phyloP scores from a whole-genome alignment of 208 protist genomes.

The Trypanosoma cruzi region DNA sequence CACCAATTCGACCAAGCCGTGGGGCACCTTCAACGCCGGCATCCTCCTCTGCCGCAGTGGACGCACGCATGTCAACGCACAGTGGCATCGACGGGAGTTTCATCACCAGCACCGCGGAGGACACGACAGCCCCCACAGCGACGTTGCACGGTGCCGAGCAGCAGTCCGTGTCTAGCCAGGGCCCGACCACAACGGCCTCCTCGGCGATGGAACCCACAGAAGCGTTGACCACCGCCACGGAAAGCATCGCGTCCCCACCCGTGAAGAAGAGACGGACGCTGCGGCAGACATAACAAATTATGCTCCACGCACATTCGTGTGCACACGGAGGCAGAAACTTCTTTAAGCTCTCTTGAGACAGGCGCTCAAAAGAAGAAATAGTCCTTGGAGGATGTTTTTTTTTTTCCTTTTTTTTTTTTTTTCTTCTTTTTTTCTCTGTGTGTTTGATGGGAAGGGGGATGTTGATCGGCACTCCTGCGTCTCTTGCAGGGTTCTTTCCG shows the following conservation, averaged over 20 bases:
- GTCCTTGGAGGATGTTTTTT: not conserved
- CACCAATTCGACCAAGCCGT: conserved; percentile 20
- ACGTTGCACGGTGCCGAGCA: conserved; percentile 17
- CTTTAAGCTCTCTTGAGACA: not conserved
- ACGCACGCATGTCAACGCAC: conserved; percentile 2
- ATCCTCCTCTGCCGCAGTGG: not conserved
- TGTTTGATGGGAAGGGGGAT: too few species aligned
- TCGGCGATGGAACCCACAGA: conserved; percentile 8
- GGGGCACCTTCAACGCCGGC: not conserved
- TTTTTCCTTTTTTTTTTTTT: not conserved
- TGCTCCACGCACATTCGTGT: not conserved
- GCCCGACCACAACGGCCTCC: not conserved
- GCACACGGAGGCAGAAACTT: too few species aligned
- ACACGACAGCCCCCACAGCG: conserved; percentile 2
- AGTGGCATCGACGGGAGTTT: not conserved
- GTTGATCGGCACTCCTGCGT: too few species aligned
- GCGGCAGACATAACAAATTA: conserved; percentile 55
- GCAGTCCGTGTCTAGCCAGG: not conserved
- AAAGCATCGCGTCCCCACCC: conserved; percentile 20
- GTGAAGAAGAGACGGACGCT: conserved; percentile 85
- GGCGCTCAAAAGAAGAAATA: not conserved
- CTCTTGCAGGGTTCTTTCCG: too few species aligned
- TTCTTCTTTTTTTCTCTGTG: not conserved
- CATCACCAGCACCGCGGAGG: not conserved
- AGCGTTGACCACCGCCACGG: not conserved